Evolutionary conservation across 345 rosid genomes (phyloP).

Genomic region (Durio zibethinus): DNA sequence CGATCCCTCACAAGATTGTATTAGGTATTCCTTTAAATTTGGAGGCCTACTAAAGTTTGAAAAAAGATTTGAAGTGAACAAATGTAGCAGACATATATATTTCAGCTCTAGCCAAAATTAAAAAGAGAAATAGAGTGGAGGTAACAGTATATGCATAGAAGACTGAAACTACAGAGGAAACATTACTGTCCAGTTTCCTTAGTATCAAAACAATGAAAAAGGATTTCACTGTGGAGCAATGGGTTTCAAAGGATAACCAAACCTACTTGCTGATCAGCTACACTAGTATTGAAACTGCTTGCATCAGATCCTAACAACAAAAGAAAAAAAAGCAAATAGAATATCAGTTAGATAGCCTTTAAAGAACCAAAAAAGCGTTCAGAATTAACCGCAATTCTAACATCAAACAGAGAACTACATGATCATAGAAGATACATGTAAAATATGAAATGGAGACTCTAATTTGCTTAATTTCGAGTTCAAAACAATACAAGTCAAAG

Average conservation of each 20-base stretch:
- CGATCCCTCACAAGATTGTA: not conserved
- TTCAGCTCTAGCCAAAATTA: not conserved
- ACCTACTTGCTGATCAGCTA: conserved; percentile 90
- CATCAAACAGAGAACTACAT: not conserved
- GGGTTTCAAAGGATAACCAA: conserved; percentile 22
- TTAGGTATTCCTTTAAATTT: not conserved
- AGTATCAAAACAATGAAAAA: not conserved
- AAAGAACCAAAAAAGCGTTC: not conserved
- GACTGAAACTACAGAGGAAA: not conserved
- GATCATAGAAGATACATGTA: not conserved
- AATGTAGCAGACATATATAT: not conserved
- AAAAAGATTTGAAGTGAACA: not conserved
- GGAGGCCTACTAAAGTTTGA: not conserved
- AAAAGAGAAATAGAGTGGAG: not conserved
- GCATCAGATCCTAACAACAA: conserved; percentile 56
- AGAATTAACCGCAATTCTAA: not conserved
- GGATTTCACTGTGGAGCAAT: conserved; percentile 7
- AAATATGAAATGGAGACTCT: not conserved
- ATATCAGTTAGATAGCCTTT: conserved; percentile 8
- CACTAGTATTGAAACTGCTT: conserved; percentile 89
- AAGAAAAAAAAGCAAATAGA: conserved; percentile 12
- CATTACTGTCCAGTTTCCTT: not conserved
- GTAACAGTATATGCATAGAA: not conserved
- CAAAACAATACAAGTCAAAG: not conserved
- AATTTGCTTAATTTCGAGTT: not conserved